Percentiles rank a stretch among this genome's conserved stretches.
Conservation (phyloP, 441 rosid species). For the Pelargonium cotyledonis region DNA sequence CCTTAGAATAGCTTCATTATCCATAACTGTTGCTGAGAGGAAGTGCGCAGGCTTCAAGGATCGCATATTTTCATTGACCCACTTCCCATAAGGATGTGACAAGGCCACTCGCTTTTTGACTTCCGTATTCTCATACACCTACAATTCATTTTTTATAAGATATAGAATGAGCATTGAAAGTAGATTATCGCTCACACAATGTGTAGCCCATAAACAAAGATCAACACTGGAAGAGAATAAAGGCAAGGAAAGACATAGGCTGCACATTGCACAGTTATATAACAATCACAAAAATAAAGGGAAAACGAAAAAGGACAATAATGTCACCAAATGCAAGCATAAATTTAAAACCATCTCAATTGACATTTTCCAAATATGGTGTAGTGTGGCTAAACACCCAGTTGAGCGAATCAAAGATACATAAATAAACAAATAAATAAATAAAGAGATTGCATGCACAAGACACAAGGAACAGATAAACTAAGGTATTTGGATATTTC, state of each 20-base stretch:
- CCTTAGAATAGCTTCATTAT: constrained; percentile 73
- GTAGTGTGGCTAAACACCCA: not conserved
- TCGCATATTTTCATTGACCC: constrained; percentile 78
- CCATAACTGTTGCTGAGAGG: constrained; percentile 62
- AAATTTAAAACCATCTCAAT: not conserved
- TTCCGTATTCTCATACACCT: constrained; percentile 96
- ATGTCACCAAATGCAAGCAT: not conserved
- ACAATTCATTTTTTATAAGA: constrained; percentile 22
- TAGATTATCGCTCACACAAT: not conserved
- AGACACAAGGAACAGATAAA: not conserved
- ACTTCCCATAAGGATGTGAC: constrained; percentile 76
- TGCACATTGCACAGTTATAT: not conserved
- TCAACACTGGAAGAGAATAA: not conserved
- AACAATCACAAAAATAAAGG: not conserved
- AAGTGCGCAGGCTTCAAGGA: constrained; percentile 66
- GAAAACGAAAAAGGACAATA: not conserved
- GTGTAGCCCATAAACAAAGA: not conserved
- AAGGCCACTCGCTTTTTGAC: constrained; percentile 85
- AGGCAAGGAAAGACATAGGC: not conserved
- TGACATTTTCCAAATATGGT: not conserved
- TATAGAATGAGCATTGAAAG: constrained; percentile 13
- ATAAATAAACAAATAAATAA: not conserved
- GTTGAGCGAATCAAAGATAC: not conserved
- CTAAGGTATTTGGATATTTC: not conserved
- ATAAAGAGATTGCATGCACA: not conserved